Evolutionary conservation across 73 alveolate species (phyloP).

Genomic region (Effrenium voratum): DNA sequence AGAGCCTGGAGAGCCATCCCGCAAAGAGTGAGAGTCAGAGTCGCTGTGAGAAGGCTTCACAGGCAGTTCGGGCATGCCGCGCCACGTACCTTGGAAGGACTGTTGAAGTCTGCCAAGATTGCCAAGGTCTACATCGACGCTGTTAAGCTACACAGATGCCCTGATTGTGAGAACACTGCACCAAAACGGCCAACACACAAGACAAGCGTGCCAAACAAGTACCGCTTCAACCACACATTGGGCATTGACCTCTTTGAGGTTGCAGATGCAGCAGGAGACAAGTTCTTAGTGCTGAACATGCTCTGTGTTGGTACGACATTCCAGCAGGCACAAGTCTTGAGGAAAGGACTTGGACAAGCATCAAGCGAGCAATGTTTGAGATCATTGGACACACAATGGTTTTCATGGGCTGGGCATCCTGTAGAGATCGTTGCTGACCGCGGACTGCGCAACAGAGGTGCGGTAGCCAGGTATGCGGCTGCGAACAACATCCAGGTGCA

Average conservation of each 20-base stretch:
- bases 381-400: too few species aligned
- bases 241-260: neutral
- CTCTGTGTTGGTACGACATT: neutral
- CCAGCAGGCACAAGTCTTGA: neutral
- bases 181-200: neutral
- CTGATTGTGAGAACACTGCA: neutral
- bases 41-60: too few species aligned
- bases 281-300: neutral
- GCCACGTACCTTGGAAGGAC: too few species aligned
- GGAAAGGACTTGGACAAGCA: too few species aligned
- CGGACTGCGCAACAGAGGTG: neutral
- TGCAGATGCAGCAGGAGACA: neutral
- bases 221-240: neutral
- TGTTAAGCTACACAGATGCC: too few species aligned
- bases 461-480: neutral
- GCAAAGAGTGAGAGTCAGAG: too few species aligned
- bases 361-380: too few species aligned
- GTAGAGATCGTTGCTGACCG: neutral
- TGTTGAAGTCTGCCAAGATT: too few species aligned
- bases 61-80: too few species aligned
- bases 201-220: neutral
- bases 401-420: neutral
- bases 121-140: too few species aligned
- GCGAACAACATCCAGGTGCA: neutral
- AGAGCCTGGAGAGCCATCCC: too few species aligned